Evolutionary conservation across 2,329 filamentous ascomycete genomes (phyloP).

Genomic region (Bimuria novae-zelandiae): DNA sequence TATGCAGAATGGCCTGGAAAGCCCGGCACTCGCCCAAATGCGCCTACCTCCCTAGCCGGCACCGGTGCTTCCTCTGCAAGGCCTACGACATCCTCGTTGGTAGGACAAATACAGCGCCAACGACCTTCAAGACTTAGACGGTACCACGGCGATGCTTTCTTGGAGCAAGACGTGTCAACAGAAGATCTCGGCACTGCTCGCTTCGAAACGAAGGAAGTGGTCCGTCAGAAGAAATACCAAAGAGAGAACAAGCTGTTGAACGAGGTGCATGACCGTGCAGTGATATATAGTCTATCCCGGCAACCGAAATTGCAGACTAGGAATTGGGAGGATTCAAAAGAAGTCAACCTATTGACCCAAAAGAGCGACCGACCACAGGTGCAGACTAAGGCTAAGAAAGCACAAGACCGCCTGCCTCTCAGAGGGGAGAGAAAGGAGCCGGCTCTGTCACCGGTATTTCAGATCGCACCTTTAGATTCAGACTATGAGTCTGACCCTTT

Average conservation of each 20-base stretch:
- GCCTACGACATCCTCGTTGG: too few species aligned
- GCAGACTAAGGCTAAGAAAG: not conserved
- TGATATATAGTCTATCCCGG: not conserved
- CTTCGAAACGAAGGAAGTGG: conserved; percentile 3
- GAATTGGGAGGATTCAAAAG: not conserved
- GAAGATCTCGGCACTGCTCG: not conserved
- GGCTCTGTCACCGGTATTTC: not conserved
- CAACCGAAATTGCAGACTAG: not conserved
- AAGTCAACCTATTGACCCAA: not conserved
- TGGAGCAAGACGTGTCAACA: not conserved
- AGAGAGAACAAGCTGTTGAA: not conserved
- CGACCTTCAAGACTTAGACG: too few species aligned
- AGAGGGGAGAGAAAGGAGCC: not conserved
- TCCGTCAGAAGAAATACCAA: conserved; percentile 6
- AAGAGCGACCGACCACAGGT: too few species aligned
- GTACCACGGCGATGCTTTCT: too few species aligned
- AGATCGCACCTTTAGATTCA: not conserved
- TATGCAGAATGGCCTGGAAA: too few species aligned
- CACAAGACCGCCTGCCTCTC: not conserved
- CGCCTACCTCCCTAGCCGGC: too few species aligned
- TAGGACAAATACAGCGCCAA: too few species aligned
- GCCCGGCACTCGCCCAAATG: too few species aligned
- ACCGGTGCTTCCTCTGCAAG: too few species aligned
- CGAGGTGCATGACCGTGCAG: not conserved
- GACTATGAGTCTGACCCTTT: not conserved